Conservation (phyloP, 176 grass and related monocot genomes). For the Phyllostachys edulis region DNA sequence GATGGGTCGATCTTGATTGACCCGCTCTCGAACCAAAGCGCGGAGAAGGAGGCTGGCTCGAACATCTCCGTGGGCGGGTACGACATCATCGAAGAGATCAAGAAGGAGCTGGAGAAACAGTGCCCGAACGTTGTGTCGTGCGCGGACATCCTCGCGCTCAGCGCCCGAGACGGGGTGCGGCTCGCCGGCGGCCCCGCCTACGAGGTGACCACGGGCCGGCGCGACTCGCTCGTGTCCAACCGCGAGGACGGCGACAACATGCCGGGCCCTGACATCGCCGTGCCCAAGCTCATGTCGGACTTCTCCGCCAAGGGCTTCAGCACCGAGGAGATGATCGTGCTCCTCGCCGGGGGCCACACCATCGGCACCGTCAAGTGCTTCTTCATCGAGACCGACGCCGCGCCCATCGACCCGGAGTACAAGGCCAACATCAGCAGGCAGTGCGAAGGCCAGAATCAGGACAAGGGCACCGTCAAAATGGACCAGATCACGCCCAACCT, state of each 20-base stretch:
- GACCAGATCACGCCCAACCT: slow-evolving; percentile 35
- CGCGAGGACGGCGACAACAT: slow-evolving; percentile 48
- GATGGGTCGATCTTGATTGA: slow-evolving; percentile 79
- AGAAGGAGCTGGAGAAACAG: slow-evolving; percentile 54
- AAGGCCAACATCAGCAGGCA: slow-evolving; percentile 17
- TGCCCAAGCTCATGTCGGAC: slow-evolving; percentile 27
- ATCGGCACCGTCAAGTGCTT: slow-evolving; percentile 56
- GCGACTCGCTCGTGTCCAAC: slow-evolving; percentile 52
- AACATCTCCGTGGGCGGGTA: slow-evolving; percentile 61
- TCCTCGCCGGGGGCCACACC: slow-evolving; percentile 67
- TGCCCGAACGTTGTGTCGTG: slow-evolving; percentile 67
- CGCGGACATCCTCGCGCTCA: slow-evolving; percentile 55
- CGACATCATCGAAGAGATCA: slow-evolving; percentile 70
- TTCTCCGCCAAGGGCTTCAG: slow-evolving; percentile 47
- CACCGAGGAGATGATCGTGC: slow-evolving; percentile 41
- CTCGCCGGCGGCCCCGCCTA: slow-evolving; percentile 49
- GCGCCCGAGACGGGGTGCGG: slow-evolving; percentile 35
- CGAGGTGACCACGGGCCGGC: slow-evolving; percentile 42
- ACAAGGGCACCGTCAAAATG: slow-evolving; percentile 18
- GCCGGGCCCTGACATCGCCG: slow-evolving; percentile 43
- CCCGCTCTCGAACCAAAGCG: slow-evolving; percentile 45
- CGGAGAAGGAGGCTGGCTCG: slow-evolving; percentile 53
- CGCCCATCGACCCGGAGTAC: slow-evolving; percentile 35
- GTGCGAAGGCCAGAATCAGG: slow-evolving; percentile 30
- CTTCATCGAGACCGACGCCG: slow-evolving; percentile 52